Percentiles rank a stretch among this genome's conserved stretches.
Evolutionary conservation across 2,329 filamentous ascomycete species (phyloP).

Genomic region (Ceratocystis albifundus): DNA sequence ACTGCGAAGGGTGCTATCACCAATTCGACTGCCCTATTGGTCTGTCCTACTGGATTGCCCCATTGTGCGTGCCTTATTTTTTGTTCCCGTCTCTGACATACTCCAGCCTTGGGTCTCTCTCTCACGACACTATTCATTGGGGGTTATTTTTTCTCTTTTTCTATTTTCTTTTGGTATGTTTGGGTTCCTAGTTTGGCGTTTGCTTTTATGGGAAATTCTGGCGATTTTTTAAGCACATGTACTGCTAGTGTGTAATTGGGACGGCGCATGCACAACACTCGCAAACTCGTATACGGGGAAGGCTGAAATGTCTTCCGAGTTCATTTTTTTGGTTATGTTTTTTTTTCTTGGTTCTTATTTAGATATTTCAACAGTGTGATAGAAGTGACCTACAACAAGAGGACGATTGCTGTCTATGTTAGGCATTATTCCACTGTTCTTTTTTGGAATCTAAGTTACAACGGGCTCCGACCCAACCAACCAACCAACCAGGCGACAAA

Average conservation of each 20-base stretch:
- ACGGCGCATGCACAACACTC: constrained; percentile 3
- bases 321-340: too few species aligned
- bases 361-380: constrained; percentile 6
- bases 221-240: not conserved
- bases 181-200: constrained; percentile 7
- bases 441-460: constrained; percentile 11
- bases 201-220: not conserved
- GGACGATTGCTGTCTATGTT: not conserved
- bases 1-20: not conserved
- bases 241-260: constrained; percentile 7
- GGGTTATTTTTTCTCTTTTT: too few species aligned
- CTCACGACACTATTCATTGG: too few species aligned
- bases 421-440: not conserved
- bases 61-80: too few species aligned
- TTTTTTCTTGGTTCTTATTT: not conserved
- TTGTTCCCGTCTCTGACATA: too few species aligned
- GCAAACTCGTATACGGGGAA: too few species aligned
- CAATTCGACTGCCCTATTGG: too few species aligned
- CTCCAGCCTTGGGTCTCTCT: too few species aligned
- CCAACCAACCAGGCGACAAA: not conserved
- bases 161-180: constrained; percentile 2
- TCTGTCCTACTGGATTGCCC: too few species aligned
- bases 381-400: not conserved
- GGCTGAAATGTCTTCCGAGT: too few species aligned
- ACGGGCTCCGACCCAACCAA: not conserved